Percentiles rank a stretch among this genome's conserved stretches.
phyloP scores from a whole-genome alignment of 768 basidiomycete genomes.

The Boletus pseudo-olivaceus region DNA sequence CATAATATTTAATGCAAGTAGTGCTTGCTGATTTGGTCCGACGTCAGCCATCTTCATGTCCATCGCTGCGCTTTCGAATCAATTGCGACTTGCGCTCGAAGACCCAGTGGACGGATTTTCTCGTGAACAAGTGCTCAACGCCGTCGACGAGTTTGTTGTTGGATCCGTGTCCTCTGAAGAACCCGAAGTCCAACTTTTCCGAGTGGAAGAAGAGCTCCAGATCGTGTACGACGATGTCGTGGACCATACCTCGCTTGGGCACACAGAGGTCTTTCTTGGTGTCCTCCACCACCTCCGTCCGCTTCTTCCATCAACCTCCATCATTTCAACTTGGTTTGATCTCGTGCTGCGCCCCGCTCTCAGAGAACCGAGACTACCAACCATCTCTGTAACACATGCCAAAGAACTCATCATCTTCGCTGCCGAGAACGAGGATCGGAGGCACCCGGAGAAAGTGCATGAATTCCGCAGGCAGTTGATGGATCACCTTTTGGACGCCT shows the following conservation, averaged over 20 bases:
- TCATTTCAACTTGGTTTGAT: constrained; percentile 82
- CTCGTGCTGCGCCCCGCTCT: constrained; percentile 73
- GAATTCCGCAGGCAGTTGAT: constrained; percentile 68
- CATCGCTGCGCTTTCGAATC: constrained; percentile 41
- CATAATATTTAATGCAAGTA: neutral
- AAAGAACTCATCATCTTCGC: constrained; percentile 70
- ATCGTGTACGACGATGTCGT: constrained; percentile 57
- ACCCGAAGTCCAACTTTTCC: constrained; percentile 39
- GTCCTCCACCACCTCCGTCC: constrained; percentile 61
- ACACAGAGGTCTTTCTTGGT: constrained; percentile 64
- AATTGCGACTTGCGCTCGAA: constrained; percentile 58
- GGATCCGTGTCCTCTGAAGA: constrained; percentile 49
- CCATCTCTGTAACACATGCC: constrained; percentile 55
- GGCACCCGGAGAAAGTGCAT: constrained; percentile 46
- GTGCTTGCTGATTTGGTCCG: constrained; percentile 8
- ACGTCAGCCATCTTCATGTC: constrained; percentile 24
- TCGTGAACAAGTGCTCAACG: constrained; percentile 45
- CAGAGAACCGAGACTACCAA: constrained; percentile 67
- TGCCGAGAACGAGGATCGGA: constrained; percentile 45
- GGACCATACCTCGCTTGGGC: constrained; percentile 58
- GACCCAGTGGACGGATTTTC: constrained; percentile 47
- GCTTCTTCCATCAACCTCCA: constrained; percentile 57
- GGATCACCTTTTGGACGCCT: constrained; percentile 73
- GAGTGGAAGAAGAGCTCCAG: constrained; percentile 68
- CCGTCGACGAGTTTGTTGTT: constrained; percentile 54